Evolutionary conservation across 2,329 filamentous ascomycete species (phyloP).

Genomic region (Talaromyces albobiverticillius): DNA sequence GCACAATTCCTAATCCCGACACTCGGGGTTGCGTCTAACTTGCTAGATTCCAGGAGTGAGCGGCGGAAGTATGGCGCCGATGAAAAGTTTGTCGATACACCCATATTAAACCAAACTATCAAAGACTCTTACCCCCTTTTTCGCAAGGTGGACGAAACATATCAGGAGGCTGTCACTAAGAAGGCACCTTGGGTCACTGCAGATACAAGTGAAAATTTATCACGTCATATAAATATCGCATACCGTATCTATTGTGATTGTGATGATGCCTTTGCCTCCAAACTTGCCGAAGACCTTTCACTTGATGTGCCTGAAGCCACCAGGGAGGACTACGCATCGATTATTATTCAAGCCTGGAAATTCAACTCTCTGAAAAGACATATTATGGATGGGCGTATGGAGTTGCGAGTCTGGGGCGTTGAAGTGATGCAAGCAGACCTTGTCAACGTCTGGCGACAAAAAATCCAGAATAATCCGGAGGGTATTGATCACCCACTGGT

Average conservation of each 20-base stretch:
- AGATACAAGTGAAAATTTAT: conserved; percentile 38
- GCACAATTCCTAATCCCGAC: conserved; percentile 21
- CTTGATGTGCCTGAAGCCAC: conserved; percentile 31
- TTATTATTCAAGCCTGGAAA: conserved; percentile 59
- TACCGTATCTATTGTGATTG: conserved; percentile 30
- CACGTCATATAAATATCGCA: conserved; percentile 30
- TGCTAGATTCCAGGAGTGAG: conserved; percentile 31
- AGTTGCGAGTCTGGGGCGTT: conserved; percentile 76
- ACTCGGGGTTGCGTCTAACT: conserved; percentile 23
- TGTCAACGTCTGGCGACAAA: conserved; percentile 62
- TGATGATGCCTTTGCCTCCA: conserved; percentile 29
- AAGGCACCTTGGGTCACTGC: conserved; percentile 42
- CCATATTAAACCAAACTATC: conserved; percentile 18
- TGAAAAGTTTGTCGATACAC: conserved; percentile 20
- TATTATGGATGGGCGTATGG: conserved; percentile 84
- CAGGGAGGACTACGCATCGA: conserved; percentile 26
- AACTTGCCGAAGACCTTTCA: conserved; percentile 35
- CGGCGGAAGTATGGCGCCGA: conserved; percentile 22
- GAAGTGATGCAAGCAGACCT: conserved; percentile 70
- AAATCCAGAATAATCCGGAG: conserved; percentile 47
- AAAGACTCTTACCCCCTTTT: conserved; percentile 28
- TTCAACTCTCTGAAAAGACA: conserved; percentile 68
- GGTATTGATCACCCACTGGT: conserved; percentile 55
- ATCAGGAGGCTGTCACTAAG: conserved; percentile 40
- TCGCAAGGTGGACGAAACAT: conserved; percentile 32